A percentile compares a stretch with the other conserved stretches of the same genome.
Evolutionary conservation across 73 alveolate species (phyloP).

Genomic region (Strombidium stylifer): DNA sequence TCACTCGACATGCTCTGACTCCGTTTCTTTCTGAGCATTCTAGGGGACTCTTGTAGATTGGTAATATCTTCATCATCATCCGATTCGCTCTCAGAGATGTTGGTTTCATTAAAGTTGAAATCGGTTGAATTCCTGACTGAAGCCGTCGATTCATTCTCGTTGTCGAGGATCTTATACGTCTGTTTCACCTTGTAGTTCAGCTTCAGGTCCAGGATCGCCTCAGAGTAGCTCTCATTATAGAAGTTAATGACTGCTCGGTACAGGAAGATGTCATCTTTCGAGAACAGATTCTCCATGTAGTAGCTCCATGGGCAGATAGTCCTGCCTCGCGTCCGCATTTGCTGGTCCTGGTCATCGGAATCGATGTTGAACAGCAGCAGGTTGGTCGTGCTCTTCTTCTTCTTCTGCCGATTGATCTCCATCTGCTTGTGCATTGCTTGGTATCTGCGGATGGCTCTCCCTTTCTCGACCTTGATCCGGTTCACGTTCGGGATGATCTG

Average conservation of each 20-base stretch:
- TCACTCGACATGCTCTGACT: slow-evolving; percentile 40
- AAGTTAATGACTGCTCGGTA: slow-evolving; percentile 46
- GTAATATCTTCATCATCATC: background rate
- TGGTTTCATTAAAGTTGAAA: background rate
- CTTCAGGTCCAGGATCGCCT: slow-evolving; percentile 2
- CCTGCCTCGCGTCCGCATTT: slow-evolving; percentile 1
- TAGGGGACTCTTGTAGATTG: background rate
- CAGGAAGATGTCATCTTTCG: slow-evolving; percentile 53
- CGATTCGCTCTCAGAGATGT: background rate
- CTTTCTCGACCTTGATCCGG: slow-evolving; percentile 40
- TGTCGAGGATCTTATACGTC: slow-evolving; percentile 1
- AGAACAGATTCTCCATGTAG: slow-evolving; percentile 57
- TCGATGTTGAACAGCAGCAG: background rate
- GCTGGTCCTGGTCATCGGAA: background rate
- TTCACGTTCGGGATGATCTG: slow-evolving; percentile 47
- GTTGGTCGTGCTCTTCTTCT: slow-evolving; percentile 1
- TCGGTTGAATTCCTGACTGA: too few relatives aligned
- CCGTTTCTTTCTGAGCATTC: too few relatives aligned
- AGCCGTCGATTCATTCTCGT: too few relatives aligned
- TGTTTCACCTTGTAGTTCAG: slow-evolving; percentile 9
- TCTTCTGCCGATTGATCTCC: background rate
- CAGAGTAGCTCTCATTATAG: slow-evolving; percentile 27
- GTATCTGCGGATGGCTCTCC: slow-evolving; percentile 39
- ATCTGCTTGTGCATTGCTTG: slow-evolving; percentile 12
- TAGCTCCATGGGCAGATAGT: slow-evolving; percentile 53